These are phyloP conservation scores for Mycosarcoma mackinlayi DNA, from an alignment of 1,284 basidiomycete genomes.

Conservation along the genomic window DNA sequence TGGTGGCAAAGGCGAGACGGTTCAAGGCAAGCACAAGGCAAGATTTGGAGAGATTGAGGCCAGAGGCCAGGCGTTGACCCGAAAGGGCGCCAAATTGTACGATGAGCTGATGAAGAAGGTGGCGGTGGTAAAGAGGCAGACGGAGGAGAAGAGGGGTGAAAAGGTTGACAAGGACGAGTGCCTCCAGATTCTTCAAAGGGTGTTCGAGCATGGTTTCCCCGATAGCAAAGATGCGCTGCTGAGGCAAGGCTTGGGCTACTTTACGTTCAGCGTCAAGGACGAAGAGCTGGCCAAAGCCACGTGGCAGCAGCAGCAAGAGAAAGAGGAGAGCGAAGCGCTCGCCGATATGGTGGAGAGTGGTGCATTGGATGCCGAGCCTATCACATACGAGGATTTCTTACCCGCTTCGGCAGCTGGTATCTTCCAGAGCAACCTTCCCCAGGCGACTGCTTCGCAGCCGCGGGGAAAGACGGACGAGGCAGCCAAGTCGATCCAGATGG, in stretches of 20 bases:
- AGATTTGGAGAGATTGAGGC: constrained; percentile 71
- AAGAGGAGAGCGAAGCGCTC: constrained; percentile 10
- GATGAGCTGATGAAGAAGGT: constrained; percentile 52
- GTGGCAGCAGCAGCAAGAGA: not conserved
- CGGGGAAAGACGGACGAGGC: not conserved
- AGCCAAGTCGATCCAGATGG: not conserved
- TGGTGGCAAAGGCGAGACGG: constrained; percentile 18
- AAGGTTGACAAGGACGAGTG: constrained; percentile 41
- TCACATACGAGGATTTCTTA: constrained; percentile 71
- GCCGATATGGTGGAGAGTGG: constrained; percentile 62
- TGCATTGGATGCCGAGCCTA: constrained; percentile 62
- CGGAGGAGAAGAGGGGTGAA: constrained; percentile 28
- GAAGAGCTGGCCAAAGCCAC: constrained; percentile 7
- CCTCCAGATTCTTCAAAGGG: constrained; percentile 38
- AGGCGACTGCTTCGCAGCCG: not conserved
- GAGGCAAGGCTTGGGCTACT: constrained; percentile 63
- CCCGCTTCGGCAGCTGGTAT: constrained; percentile 70
- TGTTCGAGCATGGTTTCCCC: constrained; percentile 65
- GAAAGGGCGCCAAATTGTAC: constrained; percentile 59
- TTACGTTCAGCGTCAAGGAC: constrained; percentile 35
- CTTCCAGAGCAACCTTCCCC: constrained; percentile 68
- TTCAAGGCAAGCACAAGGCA: constrained; percentile 68
- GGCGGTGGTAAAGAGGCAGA: constrained; percentile 61
- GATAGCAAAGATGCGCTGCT: constrained; percentile 64
- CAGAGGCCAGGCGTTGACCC: constrained; percentile 69